Base-by-base conservation (phyloP, 805 yeast genomes). In the Scheffersomyces amazonensis region DNA sequence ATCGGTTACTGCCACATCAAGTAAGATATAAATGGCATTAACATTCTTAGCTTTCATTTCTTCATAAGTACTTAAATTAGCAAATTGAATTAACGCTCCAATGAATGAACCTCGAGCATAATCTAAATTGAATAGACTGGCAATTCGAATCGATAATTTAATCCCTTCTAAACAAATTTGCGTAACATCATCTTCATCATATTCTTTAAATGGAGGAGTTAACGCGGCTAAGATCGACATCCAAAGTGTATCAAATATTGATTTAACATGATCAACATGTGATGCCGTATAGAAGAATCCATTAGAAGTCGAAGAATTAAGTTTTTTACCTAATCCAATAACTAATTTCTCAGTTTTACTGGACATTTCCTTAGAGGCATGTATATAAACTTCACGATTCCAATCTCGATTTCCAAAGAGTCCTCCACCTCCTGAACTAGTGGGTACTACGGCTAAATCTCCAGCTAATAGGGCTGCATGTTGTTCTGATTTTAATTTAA, bases 211-310 rank as follows among this genome's bases (percentile, higher is more conserved):
- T 5, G 96, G 95, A 3, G 95, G 91, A 0, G 97, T 89, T 35
- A 93, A 71, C 0, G 95, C 97, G 5, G 98, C 98, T 48, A 93
- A 71, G 34, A 93, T 78, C 0, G 97, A 88, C 96, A 95, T 90
- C 99, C 99, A 93, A 31, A 86, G 67, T 13, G 87, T 87, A 52
- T 91, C 96, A 64, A 93, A 91, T 55, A 95, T 87, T 1, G 97
- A 90, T 56, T 78, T 83, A 12, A 91, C 96, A 56, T 91, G 96
- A 49, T 88, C 95, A 12, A 86, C 78, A 53, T 86, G 91, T 2
- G 89, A 78, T 0, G 97, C 97, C 15, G 82, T 78, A 59, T 87
- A 87, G 55, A 81, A 90, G 0, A 78, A 72, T 15, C 62, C 66
- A 29, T 42, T 49, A 36, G 62, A 67, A 21, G 31, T 29, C 8